phyloP scores from a whole-genome alignment of 75 land plant genomes.

The Cryptomeria japonica region DNA sequence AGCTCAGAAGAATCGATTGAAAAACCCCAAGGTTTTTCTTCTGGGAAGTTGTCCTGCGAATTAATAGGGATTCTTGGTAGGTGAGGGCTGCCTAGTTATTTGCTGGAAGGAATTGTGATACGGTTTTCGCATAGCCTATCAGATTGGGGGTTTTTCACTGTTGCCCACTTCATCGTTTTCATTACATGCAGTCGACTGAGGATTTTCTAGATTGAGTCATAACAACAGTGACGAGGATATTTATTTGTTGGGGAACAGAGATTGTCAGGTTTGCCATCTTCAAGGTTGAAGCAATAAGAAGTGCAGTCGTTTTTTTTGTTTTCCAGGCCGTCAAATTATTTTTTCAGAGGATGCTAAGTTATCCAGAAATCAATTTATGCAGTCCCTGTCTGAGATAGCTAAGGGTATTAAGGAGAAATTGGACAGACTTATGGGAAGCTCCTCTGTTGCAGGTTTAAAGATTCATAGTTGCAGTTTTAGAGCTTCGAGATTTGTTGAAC shows the following conservation, averaged over 20 bases:
- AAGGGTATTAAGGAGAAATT: background rate
- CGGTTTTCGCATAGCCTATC: background rate
- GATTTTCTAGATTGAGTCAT: no score
- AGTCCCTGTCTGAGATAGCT: background rate
- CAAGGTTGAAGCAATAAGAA: no score
- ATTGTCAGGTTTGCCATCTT: no score
- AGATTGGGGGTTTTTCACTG: no score
- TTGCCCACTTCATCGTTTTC: no score
- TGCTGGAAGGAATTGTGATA: background rate
- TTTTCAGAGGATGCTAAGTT: background rate
- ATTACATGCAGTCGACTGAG: no score
- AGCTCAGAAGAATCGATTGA: background rate
- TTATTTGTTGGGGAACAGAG: no score
- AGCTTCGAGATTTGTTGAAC: background rate
- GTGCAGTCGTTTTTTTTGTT: no score
- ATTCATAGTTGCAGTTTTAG: background rate
- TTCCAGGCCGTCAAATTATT: no score
- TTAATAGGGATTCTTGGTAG: background rate
- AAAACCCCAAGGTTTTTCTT: background rate
- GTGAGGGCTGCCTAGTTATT: background rate
- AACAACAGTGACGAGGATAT: no score
- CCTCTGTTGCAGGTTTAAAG: background rate
- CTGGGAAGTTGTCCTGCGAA: no score
- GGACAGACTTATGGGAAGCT: background rate
- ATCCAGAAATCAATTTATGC: background rate